Evolutionary conservation across 352 stramenopile genomes (phyloP), one percentile per base, ranked within the genome.

Genomic region (Globisporangium yorkense): DNA sequence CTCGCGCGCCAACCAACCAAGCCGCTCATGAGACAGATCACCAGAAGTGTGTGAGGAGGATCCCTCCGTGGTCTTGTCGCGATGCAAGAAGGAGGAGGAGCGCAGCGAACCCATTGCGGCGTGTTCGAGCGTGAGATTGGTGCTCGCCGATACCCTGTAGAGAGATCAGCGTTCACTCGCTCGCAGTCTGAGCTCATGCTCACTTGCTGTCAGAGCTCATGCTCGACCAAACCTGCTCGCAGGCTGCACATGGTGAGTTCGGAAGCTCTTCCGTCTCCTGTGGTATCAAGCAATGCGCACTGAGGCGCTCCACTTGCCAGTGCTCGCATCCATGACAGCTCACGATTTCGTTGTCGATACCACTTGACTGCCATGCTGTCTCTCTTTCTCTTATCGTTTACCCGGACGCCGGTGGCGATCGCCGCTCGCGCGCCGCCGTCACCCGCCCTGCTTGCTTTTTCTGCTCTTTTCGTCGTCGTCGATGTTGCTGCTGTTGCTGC

Each of bases 321-420:
- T 10, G 5, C 39, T 43, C 39, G 2, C 39, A 43, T 27, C 10
- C 12, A 43, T 6, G 41, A 47, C 16, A 13, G 20, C 6, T 48
- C 43, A 27, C 43, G 43, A 12, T 29, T 13, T 48, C 15, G 0
- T 48, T 27, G 43, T 10, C n/a, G 43, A 24, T 13, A 48, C 20
- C 43, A 48, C 43, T 29, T 48, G 43, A 48, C 43, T 48, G 43
- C 47, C 33, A 56, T 51, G 48, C 24, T 45, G 47, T 62, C 24
- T 27, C 48, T 53, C 24, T 31, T 45, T 51, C 24, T 27, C n/a
- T 13, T 54, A 21, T 43, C 41, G 35, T 51, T 51, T 27, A 44
- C 20, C 39, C 31, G 13, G 33, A 20, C 37, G 16, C 37, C 16
- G 37, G 37, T 5, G 37, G 43, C 43, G 43, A 7, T n/a, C 9